Percentiles rank a stretch among this genome's conserved stretches.
phyloP scores from a whole-genome alignment of 306 rosid species.

The Sicyos edulis region DNA sequence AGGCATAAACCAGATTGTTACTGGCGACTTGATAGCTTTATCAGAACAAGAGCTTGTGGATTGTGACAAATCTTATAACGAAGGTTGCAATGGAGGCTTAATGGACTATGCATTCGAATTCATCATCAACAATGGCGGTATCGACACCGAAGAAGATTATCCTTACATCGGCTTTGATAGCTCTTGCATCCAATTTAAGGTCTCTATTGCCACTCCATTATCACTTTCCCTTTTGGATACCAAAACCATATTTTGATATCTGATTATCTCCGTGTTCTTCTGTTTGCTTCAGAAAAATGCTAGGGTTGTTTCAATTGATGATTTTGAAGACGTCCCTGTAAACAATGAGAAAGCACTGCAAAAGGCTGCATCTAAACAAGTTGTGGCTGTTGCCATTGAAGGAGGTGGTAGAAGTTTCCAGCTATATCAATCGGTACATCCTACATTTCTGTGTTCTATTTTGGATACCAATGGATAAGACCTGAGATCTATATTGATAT shows the following conservation, averaged over 20 bases:
- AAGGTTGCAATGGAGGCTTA: conserved; percentile 80
- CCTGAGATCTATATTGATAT: too few species aligned
- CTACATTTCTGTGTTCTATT: not conserved
- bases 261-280: not conserved
- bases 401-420: conserved; percentile 77
- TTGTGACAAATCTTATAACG: conserved; percentile 61
- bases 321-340: conserved; percentile 55
- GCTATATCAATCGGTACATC: conserved; percentile 59
- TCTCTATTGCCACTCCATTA: not conserved
- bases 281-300: conserved; percentile 59
- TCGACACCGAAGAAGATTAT: conserved; percentile 76
- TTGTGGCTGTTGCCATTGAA: conserved; percentile 76
- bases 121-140: conserved; percentile 75
- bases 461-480: too few species aligned
- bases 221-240: not conserved
- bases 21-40: conserved; percentile 59
- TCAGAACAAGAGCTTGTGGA: conserved; percentile 89
- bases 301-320: conserved; percentile 57
- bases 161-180: conserved; percentile 54
- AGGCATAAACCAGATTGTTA: conserved; percentile 76
- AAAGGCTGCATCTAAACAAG: conserved; percentile 73
- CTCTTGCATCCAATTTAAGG: conserved; percentile 45
- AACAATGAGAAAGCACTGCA: conserved; percentile 55
- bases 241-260: not conserved
- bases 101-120: conserved; percentile 72